Percentiles rank a stretch among this genome's conserved stretches.
phyloP scores from a whole-genome alignment of 2,329 filamentous ascomycete genomes.

The Penicillium sp. region DNA sequence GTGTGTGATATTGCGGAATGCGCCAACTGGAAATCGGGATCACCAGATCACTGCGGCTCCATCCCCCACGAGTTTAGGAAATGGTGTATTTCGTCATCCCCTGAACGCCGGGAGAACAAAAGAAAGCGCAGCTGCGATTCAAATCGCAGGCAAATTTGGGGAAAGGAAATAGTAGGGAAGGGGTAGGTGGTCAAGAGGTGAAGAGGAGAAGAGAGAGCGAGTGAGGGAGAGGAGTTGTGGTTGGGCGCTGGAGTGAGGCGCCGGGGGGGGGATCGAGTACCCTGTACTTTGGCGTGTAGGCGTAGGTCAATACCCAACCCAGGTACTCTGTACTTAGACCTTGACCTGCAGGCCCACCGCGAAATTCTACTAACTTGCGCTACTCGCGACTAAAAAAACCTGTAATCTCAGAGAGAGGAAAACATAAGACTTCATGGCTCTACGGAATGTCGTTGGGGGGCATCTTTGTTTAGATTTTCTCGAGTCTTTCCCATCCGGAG shows the following conservation, averaged over 20 bases:
- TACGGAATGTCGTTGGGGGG: conserved; percentile 4
- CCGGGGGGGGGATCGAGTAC: conserved; percentile 5
- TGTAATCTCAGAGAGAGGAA: background rate
- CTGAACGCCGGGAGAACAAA: conserved; percentile 20
- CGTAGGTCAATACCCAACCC: background rate
- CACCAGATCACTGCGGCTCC: conserved; percentile 29
- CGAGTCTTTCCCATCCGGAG: conserved; percentile 14
- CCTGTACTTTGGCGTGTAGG: conserved; percentile 13
- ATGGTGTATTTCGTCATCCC: conserved; percentile 21
- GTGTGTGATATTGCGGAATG: conserved; percentile 21
- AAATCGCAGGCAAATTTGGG: conserved; percentile 15
- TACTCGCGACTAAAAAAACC: conserved; percentile 14
- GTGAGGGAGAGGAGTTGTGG: conserved; percentile 6
- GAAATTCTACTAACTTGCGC: conserved; percentile 7
- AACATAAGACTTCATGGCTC: background rate
- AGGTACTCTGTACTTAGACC: conserved; percentile 11
- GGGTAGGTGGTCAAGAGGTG: conserved; percentile 10
- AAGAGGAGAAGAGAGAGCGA: conserved; percentile 12
- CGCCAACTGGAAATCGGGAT: conserved; percentile 23
- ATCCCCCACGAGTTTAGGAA: conserved; percentile 21
- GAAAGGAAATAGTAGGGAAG: conserved; percentile 5
- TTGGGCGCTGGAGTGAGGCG: conserved; percentile 14
- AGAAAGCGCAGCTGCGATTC: conserved; percentile 11
- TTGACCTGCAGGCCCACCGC: background rate
- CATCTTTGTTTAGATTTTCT: conserved; percentile 23